Base-by-base conservation (phyloP, 352 stramenopile species). In the Bremia lactucae region DNA sequence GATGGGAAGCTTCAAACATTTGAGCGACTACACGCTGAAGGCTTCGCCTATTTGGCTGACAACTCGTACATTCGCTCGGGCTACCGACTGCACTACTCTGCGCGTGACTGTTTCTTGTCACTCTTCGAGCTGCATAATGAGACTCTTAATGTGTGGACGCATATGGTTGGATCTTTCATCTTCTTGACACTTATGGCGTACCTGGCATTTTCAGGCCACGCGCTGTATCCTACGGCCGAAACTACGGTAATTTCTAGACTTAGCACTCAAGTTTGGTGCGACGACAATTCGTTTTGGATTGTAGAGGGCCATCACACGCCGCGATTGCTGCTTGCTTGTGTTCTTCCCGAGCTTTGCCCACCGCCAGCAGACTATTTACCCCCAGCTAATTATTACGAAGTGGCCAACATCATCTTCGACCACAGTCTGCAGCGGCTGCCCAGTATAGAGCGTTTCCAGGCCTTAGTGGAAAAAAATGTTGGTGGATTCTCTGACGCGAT, bases 81-180 rank as follows among this genome's bases (percentile, higher is more conserved):
- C 19, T 93, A 93, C 46, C 77, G 81, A 0, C 62, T 93, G 20
- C 70, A 89, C 64, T 93, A 93, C 73, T 83, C 72, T 23, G 58
- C 69, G 15, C 62, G 59, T 25, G 73, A 89, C 53, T 93, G 81
- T 44, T 70, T 89, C 41, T 31, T 70, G 21, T 88, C 73, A 40
- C 62, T 93, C 49, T 89, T 93, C 42, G 69, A 90, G 62, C 62
- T 91, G 46, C 81, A 93, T 64, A 93, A 93, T 47, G 81, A 93
- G 53, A 93, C 81, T 38, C 66, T 87, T 33, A 93, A 93, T 49
- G 76, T 93, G 15, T 93, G 81, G 81, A 91, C 75, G 43, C 81
- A 93, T 52, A 83, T 89, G 36, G 62, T 89, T 15, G 81, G 81
- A 28, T 88, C 75, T 35, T 73, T 89, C 50, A 87, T 89, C 59